These are phyloP conservation scores for Escallonia herrerae DNA, from an alignment of 129 eudicot species.

Conservation along the genomic window DNA sequence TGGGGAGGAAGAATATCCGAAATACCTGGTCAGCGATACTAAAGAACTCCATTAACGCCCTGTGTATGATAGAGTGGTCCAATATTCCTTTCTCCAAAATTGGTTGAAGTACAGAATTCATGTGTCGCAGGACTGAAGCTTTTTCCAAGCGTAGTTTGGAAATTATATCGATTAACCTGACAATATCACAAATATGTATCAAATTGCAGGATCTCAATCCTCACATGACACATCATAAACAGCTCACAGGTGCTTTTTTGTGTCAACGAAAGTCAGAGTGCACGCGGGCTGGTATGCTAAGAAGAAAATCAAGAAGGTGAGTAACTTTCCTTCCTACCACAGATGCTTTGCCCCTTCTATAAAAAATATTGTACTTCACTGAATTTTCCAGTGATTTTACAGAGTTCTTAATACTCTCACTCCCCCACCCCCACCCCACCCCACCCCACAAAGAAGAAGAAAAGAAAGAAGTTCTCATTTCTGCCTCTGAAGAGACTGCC, in stretches of 20 bases:
- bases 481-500: neutral
- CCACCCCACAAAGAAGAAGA: too few species aligned
- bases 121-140: conserved; percentile 73
- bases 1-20: neutral
- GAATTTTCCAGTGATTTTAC: too few species aligned
- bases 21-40: conserved; percentile 82
- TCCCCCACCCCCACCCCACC: too few species aligned
- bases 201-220: neutral
- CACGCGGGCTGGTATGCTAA: neutral
- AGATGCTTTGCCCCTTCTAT: too few species aligned
- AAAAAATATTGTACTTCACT: too few species aligned
- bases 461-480: too few species aligned
- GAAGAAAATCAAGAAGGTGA: too few species aligned
- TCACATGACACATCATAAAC: neutral
- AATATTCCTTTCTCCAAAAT: conserved; percentile 87
- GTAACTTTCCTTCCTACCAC: too few species aligned
- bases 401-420: too few species aligned
- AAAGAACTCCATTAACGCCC: conserved; percentile 62
- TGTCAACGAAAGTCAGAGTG: neutral
- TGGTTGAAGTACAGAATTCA: conserved; percentile 74
- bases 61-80: conserved; percentile 87
- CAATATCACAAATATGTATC: neutral
- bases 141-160: conserved; percentile 67
- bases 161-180: conserved; percentile 83
- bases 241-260: neutral